A percentile compares a stretch with the other conserved stretches of the same genome.
Conservation (phyloP, 495 filamentous ascomycete genomes). For the Trypethelium eluteriae region DNA sequence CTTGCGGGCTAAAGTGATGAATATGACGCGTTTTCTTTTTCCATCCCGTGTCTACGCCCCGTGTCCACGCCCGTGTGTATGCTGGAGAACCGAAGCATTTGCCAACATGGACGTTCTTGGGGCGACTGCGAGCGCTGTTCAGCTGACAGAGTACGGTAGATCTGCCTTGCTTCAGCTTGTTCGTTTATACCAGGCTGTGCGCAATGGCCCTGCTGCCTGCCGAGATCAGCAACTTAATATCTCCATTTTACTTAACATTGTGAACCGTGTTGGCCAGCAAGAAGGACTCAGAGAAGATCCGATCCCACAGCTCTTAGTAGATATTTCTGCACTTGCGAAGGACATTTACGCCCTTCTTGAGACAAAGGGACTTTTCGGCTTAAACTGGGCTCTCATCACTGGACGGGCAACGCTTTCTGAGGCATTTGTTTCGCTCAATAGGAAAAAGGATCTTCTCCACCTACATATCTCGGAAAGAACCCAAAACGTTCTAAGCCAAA, state of each 20-base stretch:
- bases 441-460: conserved; percentile 1
- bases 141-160: neutral
- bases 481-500: neutral
- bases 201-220: neutral
- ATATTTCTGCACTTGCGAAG: neutral
- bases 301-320: neutral
- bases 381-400: neutral
- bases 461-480: neutral
- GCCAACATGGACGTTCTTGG: neutral
- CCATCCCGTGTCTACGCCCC: neutral
- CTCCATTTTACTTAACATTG: neutral
- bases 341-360: neutral
- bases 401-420: neutral
- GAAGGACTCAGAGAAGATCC: neutral
- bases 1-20: neutral
- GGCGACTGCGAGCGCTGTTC: neutral
- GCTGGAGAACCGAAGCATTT: neutral
- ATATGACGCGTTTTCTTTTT: neutral
- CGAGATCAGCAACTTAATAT: neutral
- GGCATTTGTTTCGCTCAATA: neutral
- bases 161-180: neutral
- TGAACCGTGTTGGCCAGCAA: neutral
- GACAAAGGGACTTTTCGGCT: neutral
- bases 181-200: neutral
- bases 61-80: neutral